phyloP scores from a whole-genome alignment of 129 eudicot genomes.

The Deinandra increscens region DNA sequence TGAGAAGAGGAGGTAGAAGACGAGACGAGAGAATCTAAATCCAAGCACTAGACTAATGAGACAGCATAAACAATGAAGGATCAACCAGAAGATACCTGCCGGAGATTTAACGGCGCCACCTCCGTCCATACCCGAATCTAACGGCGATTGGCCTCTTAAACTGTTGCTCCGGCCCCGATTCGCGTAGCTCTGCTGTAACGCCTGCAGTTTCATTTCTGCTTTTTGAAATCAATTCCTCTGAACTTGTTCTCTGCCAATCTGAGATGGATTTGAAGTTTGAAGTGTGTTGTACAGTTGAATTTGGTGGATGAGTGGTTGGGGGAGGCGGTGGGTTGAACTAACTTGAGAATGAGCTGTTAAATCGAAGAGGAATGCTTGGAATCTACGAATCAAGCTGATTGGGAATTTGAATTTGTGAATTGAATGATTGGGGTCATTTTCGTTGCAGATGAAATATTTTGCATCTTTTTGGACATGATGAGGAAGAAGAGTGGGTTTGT shows the following conservation, averaged over 20 bases:
- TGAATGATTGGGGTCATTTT: conserved; percentile 19
- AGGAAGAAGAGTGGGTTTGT: background rate
- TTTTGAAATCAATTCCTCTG: conserved; percentile 9
- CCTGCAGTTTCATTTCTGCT: conserved; percentile 64
- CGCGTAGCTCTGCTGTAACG: conserved; percentile 64
- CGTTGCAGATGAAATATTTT: conserved; percentile 23
- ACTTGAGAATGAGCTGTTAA: conserved; percentile 28
- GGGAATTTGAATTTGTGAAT: conserved; percentile 9
- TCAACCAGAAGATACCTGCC: conserved; percentile 64
- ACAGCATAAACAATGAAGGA: conserved; percentile 77
- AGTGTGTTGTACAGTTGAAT: conserved; percentile 18
- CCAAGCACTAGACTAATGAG: conserved; percentile 82
- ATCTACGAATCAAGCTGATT: conserved; percentile 27
- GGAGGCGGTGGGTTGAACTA: conserved; percentile 42
- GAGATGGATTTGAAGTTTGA: conserved; percentile 12
- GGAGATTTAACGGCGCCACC: conserved; percentile 52
- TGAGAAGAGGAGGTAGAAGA: conserved; percentile 67
- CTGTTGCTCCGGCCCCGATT: conserved; percentile 73
- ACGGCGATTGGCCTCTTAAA: conserved; percentile 52
- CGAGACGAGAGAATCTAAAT: conserved; percentile 83
- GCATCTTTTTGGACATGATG: conserved; percentile 26
- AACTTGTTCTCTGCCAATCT: background rate
- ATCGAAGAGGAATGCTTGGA: conserved; percentile 35
- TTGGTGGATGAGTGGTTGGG: conserved; percentile 29
- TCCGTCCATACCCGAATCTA: conserved; percentile 55